Evolutionary conservation across 2,329 filamentous ascomycete species (phyloP).

Genomic region (Calonectria multiphialidica): DNA sequence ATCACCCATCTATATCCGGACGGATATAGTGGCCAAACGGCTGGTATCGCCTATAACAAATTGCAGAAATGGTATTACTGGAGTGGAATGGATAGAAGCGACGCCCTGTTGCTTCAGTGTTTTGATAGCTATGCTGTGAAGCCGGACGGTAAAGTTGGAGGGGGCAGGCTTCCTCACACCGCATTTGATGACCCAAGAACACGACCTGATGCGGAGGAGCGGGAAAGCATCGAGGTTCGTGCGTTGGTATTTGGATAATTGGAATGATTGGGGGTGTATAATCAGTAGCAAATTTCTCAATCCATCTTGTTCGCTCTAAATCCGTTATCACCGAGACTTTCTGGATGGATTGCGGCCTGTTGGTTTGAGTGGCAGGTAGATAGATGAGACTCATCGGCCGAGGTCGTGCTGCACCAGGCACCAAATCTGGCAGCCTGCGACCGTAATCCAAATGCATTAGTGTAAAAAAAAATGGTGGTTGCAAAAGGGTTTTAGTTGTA

Average conservation of each 20-base stretch:
- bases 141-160: slow-evolving; percentile 49
- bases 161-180: slow-evolving; percentile 74
- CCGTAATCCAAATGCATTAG: neutral
- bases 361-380: neutral
- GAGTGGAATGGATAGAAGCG: neutral
- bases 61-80: neutral
- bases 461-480: no score
- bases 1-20: neutral
- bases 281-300: no score
- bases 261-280: neutral
- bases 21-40: neutral
- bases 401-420: neutral
- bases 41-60: neutral
- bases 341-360: neutral
- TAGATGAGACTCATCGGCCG: neutral
- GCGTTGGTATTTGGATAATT: slow-evolving; percentile 81
- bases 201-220: slow-evolving; percentile 72
- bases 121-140: slow-evolving; percentile 71
- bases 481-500: no score
- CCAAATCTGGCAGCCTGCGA: neutral
- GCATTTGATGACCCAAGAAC: slow-evolving; percentile 83
- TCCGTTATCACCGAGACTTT: neutral
- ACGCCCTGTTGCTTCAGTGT: slow-evolving; percentile 54
- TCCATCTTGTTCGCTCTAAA: neutral
- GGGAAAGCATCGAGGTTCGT: slow-evolving; percentile 91